Evolutionary conservation across 2,329 filamentous ascomycete genomes (phyloP), one percentile per base, ranked within the genome.

Genomic region (Diaporthe caulivora): DNA sequence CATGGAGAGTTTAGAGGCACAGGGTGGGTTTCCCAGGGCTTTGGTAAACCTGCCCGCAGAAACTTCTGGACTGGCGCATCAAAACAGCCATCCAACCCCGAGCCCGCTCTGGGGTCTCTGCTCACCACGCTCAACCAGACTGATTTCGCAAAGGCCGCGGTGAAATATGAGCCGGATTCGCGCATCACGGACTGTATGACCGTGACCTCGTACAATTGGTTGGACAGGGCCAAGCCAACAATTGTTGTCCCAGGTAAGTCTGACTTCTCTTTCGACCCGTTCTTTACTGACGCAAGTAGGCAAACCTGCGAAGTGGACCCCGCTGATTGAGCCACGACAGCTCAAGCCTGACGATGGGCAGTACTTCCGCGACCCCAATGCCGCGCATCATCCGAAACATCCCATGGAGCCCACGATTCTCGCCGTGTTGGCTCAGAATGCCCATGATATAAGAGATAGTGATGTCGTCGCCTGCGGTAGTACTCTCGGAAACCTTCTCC

Each of bases 401-500:
- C 88, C 88, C 0, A 81, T 87, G 26, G 87, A 90, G 71, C 86
- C 89, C 1, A 83, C 86, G 0, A 82, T 89, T 9, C 77, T 79
- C 2, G 79, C 79, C 0, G 37, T 85, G 2, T 73, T 89, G 1
- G 78, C 78, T 1, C 77, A 81, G 11, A 77, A 86, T 3, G 81
- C 84, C 0, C 75, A 80, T 2, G 83, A 78, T 37, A 65, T 86
- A 65, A 49, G 78, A 1, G 76, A 81, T 3, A 74, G 92, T 44
- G 88, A 93, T 76, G 77, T 94, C 2, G 84, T 91, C 42, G 89
- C 84, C 0, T 94, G 92, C 73, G 85, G 86, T 0, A 92, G 87
- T 76, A 92, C 90, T 0, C 74, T 93, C 0, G 88, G 90, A 0
- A 92, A 89, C 77, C 85, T 94, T 0, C 81, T 92, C 1, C 85